Evolutionary conservation across 331 rosid genomes (phyloP).

Genomic region (Acacia pycnantha): DNA sequence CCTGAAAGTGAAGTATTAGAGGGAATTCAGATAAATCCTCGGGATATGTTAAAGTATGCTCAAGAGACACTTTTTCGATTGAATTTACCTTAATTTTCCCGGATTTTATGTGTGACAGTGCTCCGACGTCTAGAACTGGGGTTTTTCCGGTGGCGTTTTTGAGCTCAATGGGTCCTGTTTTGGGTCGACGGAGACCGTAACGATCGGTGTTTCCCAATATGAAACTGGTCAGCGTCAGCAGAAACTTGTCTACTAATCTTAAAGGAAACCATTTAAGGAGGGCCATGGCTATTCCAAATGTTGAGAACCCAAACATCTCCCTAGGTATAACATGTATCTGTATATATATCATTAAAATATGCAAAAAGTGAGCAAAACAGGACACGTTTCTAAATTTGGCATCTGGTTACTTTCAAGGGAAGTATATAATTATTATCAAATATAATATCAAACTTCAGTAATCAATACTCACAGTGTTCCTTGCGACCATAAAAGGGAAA

Average conservation of each 20-base stretch:
- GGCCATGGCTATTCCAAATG: conserved; percentile 80
- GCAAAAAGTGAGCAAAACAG: conserved; percentile 29
- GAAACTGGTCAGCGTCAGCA: conserved; percentile 46
- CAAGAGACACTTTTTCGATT: neutral
- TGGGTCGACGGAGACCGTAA: conserved; percentile 85
- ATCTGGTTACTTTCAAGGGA: conserved; percentile 30
- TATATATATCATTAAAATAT: conserved; percentile 27
- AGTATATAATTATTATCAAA: neutral
- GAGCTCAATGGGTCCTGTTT: conserved; percentile 91
- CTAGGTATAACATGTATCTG: conserved; percentile 97
- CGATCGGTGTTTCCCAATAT: conserved; percentile 72
- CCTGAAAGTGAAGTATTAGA: conserved; percentile 39
- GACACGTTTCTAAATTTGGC: conserved; percentile 3
- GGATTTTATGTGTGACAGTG: conserved; percentile 66
- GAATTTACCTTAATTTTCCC: conserved; percentile 79
- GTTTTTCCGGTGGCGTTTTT: conserved; percentile 90
- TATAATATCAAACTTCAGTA: conserved; percentile 3
- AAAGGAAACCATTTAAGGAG: conserved; percentile 74
- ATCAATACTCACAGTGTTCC: conserved; percentile 68
- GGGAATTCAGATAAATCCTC: conserved; percentile 1
- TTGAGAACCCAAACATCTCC: conserved; percentile 86
- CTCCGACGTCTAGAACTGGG: conserved; percentile 94
- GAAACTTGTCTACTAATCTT: conserved; percentile 70
- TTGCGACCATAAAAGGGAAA: conserved; percentile 73
- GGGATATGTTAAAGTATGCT: neutral